Conservation (phyloP, 2,329 filamentous ascomycete species). For the Dactylellina drechsleri region DNA sequence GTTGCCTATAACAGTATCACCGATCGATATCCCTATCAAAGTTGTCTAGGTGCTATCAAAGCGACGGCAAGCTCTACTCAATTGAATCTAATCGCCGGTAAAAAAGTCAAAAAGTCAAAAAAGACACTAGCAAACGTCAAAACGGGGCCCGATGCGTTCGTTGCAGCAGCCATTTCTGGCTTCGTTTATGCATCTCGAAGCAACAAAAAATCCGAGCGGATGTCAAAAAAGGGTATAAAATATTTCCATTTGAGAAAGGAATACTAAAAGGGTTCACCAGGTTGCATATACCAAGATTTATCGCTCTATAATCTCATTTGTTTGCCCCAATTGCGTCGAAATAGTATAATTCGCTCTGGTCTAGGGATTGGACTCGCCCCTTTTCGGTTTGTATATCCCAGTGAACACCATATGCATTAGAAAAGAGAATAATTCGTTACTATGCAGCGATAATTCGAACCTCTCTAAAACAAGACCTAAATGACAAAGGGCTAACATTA, state of each 20-base stretch:
- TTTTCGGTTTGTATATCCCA: too few species aligned
- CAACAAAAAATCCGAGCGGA: background rate
- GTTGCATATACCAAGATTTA: too few species aligned
- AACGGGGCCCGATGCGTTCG: background rate
- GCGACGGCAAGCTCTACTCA: background rate
- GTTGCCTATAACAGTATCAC: constrained; percentile 19
- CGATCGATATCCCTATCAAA: too few species aligned
- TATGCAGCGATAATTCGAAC: constrained; percentile 8
- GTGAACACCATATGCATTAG: background rate
- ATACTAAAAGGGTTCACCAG: too few species aligned
- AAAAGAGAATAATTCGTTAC: constrained; percentile 14
- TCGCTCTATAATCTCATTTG: too few species aligned
- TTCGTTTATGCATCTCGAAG: too few species aligned
- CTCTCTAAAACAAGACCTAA: background rate
- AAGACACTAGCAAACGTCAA: background rate
- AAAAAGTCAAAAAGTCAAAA: constrained; percentile 3
- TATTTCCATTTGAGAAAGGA: too few species aligned
- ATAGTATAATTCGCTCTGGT: too few species aligned
- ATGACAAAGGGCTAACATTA: constrained; percentile 4
- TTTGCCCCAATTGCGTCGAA: too few species aligned
- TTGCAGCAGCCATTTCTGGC: background rate
- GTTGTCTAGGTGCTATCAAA: too few species aligned
- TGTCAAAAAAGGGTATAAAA: background rate
- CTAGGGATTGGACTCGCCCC: too few species aligned
- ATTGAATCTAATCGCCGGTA: background rate